Evolutionary conservation across 2,329 filamentous ascomycete species (phyloP), one percentile per base, ranked within the genome.

Genomic region (Cladosporium sp.): DNA sequence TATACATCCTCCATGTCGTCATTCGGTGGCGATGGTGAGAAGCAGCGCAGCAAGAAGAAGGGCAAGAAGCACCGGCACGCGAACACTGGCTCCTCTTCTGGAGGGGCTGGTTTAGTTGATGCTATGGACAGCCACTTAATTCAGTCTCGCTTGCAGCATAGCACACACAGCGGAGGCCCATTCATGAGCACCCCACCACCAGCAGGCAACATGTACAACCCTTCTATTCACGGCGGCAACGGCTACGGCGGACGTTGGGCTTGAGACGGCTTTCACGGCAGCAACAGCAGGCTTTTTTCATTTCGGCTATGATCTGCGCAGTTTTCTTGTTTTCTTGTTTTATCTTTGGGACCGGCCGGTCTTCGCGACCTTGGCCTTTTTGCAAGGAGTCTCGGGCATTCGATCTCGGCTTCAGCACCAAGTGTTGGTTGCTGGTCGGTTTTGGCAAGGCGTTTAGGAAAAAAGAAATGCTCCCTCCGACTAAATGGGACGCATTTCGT

Each of bases 1-100:
- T 64, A 64, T 64, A 46, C 62, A 26, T 64, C 63, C 14, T 60
- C 57, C 11, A 60, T 60, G 56, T 61, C 63, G 54, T 69, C 70
- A 61, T 74, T 71, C 57, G 70, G 70, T 58, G 72, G 65, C 61
- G 60, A 71, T 64, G 70, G 68, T 57, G 71, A 75, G 61, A 75
- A 97, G 89, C 93, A 72, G 66, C 70, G 70, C 21, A 63, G 96
- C 88, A 97, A 96, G 90, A 97, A 97, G 89, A 97, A 97, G 92
- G 93, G 93, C 86, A 97, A 97, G 89, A 97, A 97, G 92, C 94
- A 97, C 87, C 96, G 93, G 89, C 93, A 97, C 90, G 94, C 93
- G 95, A 97, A 97, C 92, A 97, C 94, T 94, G 97, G 93, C 91
- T 98, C 94, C 89, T 96, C 93, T 89, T 73, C 71, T 39, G 91